Evolutionary conservation across 495 filamentous ascomycete species (phyloP), one percentile per base, ranked within the genome.

Genomic region (Hypoxylon lienhwacheense): DNA sequence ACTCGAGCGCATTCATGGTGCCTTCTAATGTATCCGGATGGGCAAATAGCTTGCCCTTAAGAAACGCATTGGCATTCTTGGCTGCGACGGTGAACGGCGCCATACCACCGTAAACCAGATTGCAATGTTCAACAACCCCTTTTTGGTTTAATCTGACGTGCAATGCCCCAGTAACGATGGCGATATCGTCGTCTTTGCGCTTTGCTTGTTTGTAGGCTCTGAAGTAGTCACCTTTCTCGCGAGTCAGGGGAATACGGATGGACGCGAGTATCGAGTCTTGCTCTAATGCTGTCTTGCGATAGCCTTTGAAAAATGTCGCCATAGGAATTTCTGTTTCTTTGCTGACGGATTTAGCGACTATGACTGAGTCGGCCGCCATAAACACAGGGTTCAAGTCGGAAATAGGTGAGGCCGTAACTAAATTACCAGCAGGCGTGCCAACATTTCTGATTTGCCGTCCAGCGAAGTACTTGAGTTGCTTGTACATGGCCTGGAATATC

Each of bases 321-420:
- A 98, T 96, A 1, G 91, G 89, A 29, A 98, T 86, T 61, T 91
- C 84, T 1, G 76, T 85, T 35, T 89, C 86, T 49, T 83, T 75
- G 2, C 78, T 76, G 6, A 84, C 69, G 0, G 85, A 87, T 61
- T 87, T 92, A 3, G 92, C 89, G 22, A 95, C 76, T 1, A 98
- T 63, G 2, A 84, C 79, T 7, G 89, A 87, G 58, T 91, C 89
- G 3, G 89, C 83, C 3, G 92, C 92, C 60, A 97, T 85, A 39
- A 98, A 87, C 0, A 97, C 90, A 0, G 93, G 93, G 65, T 98
- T 98, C 26, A 98, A 71, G 74, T 98, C 93, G 1, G 91, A 96
- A 25, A 97, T 98, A 1, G 93, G 93, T 26, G 90, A 95, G 1
- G 93, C 93, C 2, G 93, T 98, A 5, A 90, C 92, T 52, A 98